Percentiles rank a stretch among this genome's conserved stretches.
Conservation (phyloP, 768 basidiomycete species). For the Filobasidium floriforme region DNA sequence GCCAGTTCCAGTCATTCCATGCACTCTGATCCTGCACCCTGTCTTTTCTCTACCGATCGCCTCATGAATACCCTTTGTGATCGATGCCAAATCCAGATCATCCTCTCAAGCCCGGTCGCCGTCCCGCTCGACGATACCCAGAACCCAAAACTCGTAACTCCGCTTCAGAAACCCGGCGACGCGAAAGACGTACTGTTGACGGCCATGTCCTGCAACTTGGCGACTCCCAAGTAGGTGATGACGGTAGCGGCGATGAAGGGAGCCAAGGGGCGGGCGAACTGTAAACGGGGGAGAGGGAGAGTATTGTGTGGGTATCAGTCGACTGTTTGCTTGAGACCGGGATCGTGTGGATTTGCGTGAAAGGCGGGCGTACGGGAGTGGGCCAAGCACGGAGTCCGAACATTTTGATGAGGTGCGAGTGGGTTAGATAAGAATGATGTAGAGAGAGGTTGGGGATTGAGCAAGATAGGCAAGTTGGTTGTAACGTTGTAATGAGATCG, state of each 20-base stretch:
- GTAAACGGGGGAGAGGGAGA: background rate
- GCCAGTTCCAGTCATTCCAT: too few species aligned
- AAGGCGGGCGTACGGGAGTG: slow-evolving; percentile 37
- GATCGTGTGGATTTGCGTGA: slow-evolving; percentile 30
- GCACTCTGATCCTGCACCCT: too few species aligned
- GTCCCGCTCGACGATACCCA: too few species aligned
- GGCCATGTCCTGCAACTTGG: slow-evolving; percentile 35
- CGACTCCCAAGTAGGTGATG: slow-evolving; percentile 35
- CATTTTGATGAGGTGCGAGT: slow-evolving; percentile 21
- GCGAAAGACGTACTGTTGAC: slow-evolving; percentile 33
- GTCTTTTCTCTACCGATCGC: too few species aligned
- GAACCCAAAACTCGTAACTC: too few species aligned
- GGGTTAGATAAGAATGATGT: background rate
- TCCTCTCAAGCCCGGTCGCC: too few species aligned
- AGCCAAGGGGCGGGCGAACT: slow-evolving; percentile 42
- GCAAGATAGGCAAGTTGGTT: too few species aligned
- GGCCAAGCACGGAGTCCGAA: slow-evolving; percentile 45
- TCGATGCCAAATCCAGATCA: too few species aligned
- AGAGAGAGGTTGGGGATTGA: background rate
- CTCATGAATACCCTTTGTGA: too few species aligned
- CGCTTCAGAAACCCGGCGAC: background rate
- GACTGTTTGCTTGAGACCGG: slow-evolving; percentile 35
- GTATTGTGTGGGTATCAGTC: background rate
- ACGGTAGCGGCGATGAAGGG: slow-evolving; percentile 39
- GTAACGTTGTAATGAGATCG: background rate